Evolutionary conservation across 2,329 filamentous ascomycete species (phyloP).

Genomic region (Fusarium sp.): DNA sequence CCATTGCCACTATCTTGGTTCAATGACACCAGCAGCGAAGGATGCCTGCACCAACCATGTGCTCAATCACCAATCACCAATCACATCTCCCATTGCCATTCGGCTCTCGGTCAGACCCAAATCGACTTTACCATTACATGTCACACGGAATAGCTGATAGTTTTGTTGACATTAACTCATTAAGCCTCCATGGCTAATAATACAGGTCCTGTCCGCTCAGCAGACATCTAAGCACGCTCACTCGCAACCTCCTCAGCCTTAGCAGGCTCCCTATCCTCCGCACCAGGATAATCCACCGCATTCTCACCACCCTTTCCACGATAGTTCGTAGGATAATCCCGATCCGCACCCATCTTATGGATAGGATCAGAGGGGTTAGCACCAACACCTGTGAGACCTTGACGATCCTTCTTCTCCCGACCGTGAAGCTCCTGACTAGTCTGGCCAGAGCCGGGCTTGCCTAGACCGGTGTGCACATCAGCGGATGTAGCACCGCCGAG

Average conservation of each 20-base stretch:
- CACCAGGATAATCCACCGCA: constrained; percentile 34
- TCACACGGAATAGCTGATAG: not conserved
- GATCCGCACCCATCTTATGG: constrained; percentile 49
- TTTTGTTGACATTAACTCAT: constrained; percentile 27
- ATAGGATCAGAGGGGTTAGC: constrained; percentile 49
- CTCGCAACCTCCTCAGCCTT: constrained; percentile 43
- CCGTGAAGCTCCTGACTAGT: constrained; percentile 57
- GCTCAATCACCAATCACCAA: no score
- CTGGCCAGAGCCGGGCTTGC: constrained; percentile 59
- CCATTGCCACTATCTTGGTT: not conserved
- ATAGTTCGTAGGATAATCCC: constrained; percentile 41
- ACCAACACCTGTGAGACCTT: constrained; percentile 56
- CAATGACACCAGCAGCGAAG: not conserved
- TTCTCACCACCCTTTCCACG: constrained; percentile 32
- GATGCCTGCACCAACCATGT: no score
- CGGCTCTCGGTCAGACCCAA: not conserved
- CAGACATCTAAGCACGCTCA: constrained; percentile 32
- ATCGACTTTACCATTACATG: not conserved
- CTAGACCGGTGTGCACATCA: constrained; percentile 58
- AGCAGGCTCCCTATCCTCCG: constrained; percentile 40
- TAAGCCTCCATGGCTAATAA: constrained; percentile 19
- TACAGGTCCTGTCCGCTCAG: constrained; percentile 12
- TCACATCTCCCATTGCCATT: not conserved
- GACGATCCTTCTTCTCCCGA: constrained; percentile 52
- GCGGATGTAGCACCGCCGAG: constrained; percentile 60